Percentiles rank a stretch among this genome's conserved stretches.
Conservation (phyloP, 805 yeast species). For the Pichia heedii region DNA sequence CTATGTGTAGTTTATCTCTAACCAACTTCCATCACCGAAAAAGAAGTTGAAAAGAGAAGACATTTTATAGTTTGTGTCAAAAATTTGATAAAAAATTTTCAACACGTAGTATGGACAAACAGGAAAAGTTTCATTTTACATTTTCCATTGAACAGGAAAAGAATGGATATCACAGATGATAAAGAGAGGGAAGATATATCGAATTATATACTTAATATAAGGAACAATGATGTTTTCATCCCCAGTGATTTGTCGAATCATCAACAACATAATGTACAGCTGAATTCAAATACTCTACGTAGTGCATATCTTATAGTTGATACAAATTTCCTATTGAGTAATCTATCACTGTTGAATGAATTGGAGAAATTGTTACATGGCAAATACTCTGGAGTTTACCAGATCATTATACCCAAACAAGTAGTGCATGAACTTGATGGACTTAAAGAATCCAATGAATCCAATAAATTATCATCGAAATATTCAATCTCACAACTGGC, state of each 20-base stretch:
- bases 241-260: not conserved
- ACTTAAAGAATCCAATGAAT: constrained; percentile 40
- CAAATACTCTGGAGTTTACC: constrained; percentile 32
- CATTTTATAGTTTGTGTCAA: too few species aligned
- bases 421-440: constrained; percentile 80
- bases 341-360: constrained; percentile 48
- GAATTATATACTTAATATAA: not conserved
- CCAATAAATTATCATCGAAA: constrained; percentile 1
- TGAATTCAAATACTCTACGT: not conserved
- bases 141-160: too few species aligned
- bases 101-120: too few species aligned
- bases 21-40: too few species aligned
- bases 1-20: too few species aligned
- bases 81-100: too few species aligned
- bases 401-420: constrained; percentile 57
- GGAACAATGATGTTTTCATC: not conserved
- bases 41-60: too few species aligned
- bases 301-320: constrained; percentile 49
- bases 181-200: constrained; percentile 1
- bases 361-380: constrained; percentile 32
- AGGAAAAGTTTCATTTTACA: too few species aligned
- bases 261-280: not conserved
- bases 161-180: constrained; percentile 8
- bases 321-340: constrained; percentile 74
- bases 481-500: constrained; percentile 34